Base-by-base conservation (phyloP, 192 early-diverging fungal species). In the Linnemannia elongata region DNA sequence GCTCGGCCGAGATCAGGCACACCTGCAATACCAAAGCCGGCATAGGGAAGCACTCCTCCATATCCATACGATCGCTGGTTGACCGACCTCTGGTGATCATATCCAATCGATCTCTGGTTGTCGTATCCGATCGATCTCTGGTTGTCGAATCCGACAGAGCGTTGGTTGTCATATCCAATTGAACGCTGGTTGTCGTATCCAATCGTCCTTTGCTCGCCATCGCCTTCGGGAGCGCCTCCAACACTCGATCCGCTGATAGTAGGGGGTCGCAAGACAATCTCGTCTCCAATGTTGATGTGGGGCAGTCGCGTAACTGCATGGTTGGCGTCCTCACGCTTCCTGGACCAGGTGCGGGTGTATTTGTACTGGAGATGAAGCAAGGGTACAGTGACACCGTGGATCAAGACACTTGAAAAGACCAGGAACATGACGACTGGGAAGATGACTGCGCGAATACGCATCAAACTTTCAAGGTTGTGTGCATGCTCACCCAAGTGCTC, bases 381-480 rank as follows among this genome's bases (percentile, higher is more conserved):
- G 6, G 94, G 94, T 13, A 97, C 94, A 1, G 96, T 95, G 3
- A 94, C 90, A 55, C 97, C 97, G 77, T 98, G 97, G 36, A 96
- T 92, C 24, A 98, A 60, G 10, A 98, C 94, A 39, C 95, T 96
- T 9, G 92, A 90, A n/a, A 97, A 87, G 18, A 98, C 96, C 78
- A 97, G 77, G 72, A 96, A 94, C 57, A 93, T 88, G 1, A 96
- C 93, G 3, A 96, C 87, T 6, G 94, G 94, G 49, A 89, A 83
- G 41, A 92, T 87, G 20, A 90, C 74, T 6, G 72, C 75, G 0
- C 85, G 75, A 13, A 87, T 76, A 6, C 85, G 82, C 27, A 75
- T 57, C 12, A 83, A 20, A 15, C 60, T 24, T 0, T 79, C 69
- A 9, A 33, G 24, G 22, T 83, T 78, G 36, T 55, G 18, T 1